These are phyloP conservation scores for Botrytis fabae DNA, from an alignment of 2,329 filamentous ascomycete species.

Conservation along the genomic window DNA sequence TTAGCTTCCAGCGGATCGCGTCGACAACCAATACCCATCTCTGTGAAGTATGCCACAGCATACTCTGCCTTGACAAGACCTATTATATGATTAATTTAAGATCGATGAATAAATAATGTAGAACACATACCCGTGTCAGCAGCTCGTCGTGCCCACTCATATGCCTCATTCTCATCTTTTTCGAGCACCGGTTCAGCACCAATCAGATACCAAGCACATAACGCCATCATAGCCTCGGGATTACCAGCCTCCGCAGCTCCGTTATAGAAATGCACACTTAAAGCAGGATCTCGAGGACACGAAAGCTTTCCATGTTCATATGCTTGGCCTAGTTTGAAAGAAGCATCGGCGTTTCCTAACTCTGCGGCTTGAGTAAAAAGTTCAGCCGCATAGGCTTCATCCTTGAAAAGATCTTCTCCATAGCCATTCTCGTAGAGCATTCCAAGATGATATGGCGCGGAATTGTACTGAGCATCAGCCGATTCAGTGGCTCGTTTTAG, in stretches of 20 bases:
- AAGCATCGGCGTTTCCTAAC: slow-evolving; percentile 82
- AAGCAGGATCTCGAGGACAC: slow-evolving; percentile 85
- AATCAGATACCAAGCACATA: slow-evolving; percentile 98
- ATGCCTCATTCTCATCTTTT: slow-evolving; percentile 94
- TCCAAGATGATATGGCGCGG: slow-evolving; percentile 87
- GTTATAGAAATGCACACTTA: slow-evolving; percentile 98
- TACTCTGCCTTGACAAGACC: slow-evolving; percentile 72
- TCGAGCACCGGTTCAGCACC: slow-evolving; percentile 89
- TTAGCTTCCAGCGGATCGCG: slow-evolving; percentile 95
- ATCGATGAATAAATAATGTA: background rate
- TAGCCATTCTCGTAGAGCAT: slow-evolving; percentile 89
- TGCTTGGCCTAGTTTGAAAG: slow-evolving; percentile 87
- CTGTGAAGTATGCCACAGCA: slow-evolving; percentile 93
- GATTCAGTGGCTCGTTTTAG: slow-evolving; percentile 89
- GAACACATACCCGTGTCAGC: slow-evolving; percentile 74
- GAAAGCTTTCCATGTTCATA: slow-evolving; percentile 89
- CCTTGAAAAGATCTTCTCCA: slow-evolving; percentile 89
- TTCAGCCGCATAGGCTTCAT: slow-evolving; percentile 87
- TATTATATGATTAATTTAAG: slow-evolving; percentile 28
- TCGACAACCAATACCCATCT: slow-evolving; percentile 96
- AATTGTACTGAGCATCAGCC: slow-evolving; percentile 88
- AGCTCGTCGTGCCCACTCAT: slow-evolving; percentile 89
- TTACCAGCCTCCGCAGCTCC: slow-evolving; percentile 83
- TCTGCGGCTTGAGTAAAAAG: slow-evolving; percentile 94
- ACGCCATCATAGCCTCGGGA: slow-evolving; percentile 90